phyloP scores from a whole-genome alignment of 2,329 filamentous ascomycete species.

The Harringtonia aguacate region DNA sequence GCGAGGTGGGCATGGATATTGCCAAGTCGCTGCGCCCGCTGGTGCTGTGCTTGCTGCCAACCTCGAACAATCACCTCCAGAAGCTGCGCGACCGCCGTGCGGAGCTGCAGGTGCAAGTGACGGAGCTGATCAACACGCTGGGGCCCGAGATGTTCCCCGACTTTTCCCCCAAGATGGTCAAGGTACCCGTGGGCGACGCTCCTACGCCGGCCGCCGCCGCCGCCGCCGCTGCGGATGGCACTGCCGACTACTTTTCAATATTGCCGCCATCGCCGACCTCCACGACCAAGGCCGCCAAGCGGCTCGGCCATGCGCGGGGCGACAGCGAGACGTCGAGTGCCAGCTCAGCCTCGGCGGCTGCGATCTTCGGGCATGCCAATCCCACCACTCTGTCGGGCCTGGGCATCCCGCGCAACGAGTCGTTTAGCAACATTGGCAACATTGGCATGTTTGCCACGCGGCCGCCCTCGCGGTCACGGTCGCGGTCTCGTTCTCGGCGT shows the following conservation, averaged over 20 bases:
- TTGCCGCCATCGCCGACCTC: not conserved
- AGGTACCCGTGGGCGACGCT: slow-evolving; percentile 35
- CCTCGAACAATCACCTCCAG: slow-evolving; percentile 72
- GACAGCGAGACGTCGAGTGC: slow-evolving; percentile 38
- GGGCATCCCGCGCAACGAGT: slow-evolving; percentile 72
- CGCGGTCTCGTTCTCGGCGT: slow-evolving; percentile 66
- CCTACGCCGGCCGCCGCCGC: slow-evolving; percentile 9
- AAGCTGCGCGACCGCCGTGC: slow-evolving; percentile 64
- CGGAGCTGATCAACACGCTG: slow-evolving; percentile 85
- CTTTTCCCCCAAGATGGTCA: slow-evolving; percentile 67
- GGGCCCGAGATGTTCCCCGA: slow-evolving; percentile 97
- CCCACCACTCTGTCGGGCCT: slow-evolving; percentile 44
- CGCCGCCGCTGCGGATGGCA: not conserved
- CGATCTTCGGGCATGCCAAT: slow-evolving; percentile 28
- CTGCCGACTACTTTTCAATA: not conserved
- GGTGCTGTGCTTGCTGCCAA: slow-evolving; percentile 73
- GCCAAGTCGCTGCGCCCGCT: slow-evolving; percentile 87
- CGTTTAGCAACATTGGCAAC: slow-evolving; percentile 78
- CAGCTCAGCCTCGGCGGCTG: slow-evolving; percentile 13
- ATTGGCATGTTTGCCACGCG: slow-evolving; percentile 86
- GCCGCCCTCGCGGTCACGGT: slow-evolving; percentile 65
- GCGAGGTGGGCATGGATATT: slow-evolving; percentile 98
- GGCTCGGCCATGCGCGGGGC: slow-evolving; percentile 8
- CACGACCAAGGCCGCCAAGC: not conserved
- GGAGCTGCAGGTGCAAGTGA: slow-evolving; percentile 71